Conservation (phyloP, 129 eudicot genomes). For the Logfia minima region DNA sequence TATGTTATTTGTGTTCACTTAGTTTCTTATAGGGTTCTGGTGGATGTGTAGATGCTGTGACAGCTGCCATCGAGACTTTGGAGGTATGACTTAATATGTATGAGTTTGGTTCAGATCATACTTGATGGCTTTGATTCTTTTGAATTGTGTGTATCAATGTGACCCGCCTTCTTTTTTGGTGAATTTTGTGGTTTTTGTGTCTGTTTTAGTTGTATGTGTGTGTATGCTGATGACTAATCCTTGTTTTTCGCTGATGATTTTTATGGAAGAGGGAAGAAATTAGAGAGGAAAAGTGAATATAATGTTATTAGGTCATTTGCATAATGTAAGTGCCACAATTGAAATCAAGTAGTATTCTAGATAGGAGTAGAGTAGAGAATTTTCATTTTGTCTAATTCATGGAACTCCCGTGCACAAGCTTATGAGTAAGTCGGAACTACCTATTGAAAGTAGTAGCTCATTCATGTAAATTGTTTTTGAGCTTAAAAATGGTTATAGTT, state of each 20-base stretch:
- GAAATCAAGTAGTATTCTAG: constrained; percentile 11
- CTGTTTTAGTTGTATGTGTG: constrained; percentile 17
- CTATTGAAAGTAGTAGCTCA: background rate
- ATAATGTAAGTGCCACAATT: background rate
- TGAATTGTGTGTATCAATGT: constrained; percentile 1
- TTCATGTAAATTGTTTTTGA: background rate
- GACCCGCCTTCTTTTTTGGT: background rate
- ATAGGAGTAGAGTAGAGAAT: background rate
- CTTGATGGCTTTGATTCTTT: background rate
- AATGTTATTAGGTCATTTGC: background rate
- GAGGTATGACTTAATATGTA: constrained; percentile 55
- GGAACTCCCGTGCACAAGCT: background rate
- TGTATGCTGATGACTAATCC: background rate
- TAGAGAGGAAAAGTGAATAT: background rate
- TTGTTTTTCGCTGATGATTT: background rate
- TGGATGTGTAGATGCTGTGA: constrained; percentile 81
- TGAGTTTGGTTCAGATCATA: background rate
- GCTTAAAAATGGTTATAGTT: constrained; percentile 4
- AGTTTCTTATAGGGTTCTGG: constrained; percentile 52
- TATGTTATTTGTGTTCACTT: constrained; percentile 7
- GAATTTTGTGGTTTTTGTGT: background rate
- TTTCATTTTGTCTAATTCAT: background rate
- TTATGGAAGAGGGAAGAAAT: background rate
- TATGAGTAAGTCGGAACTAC: background rate
- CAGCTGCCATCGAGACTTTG: constrained; percentile 67